Evolutionary conservation across 768 basidiomycete species (phyloP), one percentile per base, ranked within the genome.

Genomic region (Xerocomus brunneocitrinus): DNA sequence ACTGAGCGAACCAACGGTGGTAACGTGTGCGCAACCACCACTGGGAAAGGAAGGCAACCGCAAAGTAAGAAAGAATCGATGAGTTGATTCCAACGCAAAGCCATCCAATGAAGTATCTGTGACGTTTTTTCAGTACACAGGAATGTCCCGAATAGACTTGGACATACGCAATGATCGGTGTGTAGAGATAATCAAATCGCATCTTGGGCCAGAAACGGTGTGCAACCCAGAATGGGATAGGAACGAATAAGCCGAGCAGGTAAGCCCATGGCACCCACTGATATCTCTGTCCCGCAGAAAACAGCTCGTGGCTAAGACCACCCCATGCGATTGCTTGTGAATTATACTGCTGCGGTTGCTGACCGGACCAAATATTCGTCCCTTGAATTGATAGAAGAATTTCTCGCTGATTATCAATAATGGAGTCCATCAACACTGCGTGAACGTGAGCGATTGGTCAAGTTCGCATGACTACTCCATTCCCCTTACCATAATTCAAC

Each of bases 1-100:
- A 84, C 59, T 74, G 73, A 61, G 79, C 77, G 67, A 84, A 88
- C 85, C 84, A 89, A 13, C 76, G 76, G 2, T 86, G 82, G 52
- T 82, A 71, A 54, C 78, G 76, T 36, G 67, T 75, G 32, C 84
- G 72, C 22, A 85, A 59, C 79, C 80, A 86, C 25, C 79, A 62
- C 52, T 87, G 85, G 1, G 85, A 85, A 35, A 77, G 56, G 53
- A 87, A 60, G 31, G 77, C 84, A 13, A 84, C 65, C 49, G 79
- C 66, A 48, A 82, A 74, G 51, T 71, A 72, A 4, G 77, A 77
- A 2, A 73, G 72, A 47, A 77, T 58, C 1, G 74, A 70, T 0
- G 83, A 84, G 62, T 76, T 85, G 54, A 82, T 76, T n/a, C 84
- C 84, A n/a, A 67, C 71, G 12, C 73, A 72, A 69, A 83, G 65